Conservation (phyloP, 495 filamentous ascomycete species). For the Aspergillus wentii region DNA sequence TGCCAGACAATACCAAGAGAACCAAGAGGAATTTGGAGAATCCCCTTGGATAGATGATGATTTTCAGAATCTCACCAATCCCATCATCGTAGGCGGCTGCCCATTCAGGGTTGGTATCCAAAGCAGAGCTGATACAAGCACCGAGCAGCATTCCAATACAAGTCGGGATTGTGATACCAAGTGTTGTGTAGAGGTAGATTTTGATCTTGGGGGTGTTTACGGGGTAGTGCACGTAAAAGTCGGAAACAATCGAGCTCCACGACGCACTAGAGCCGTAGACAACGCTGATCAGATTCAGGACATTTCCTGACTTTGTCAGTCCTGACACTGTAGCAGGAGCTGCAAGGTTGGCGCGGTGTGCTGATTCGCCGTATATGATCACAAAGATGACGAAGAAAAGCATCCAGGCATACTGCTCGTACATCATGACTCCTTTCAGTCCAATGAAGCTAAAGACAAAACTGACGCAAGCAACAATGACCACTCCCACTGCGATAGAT, state of each 20-base stretch:
- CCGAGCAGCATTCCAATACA: slow-evolving; percentile 53
- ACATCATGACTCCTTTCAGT: slow-evolving; percentile 50
- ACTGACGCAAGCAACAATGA: slow-evolving; percentile 46
- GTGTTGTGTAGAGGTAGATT: slow-evolving; percentile 45
- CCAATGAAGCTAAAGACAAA: slow-evolving; percentile 57
- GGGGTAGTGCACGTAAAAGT: slow-evolving; percentile 61
- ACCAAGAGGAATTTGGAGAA: slow-evolving; percentile 58
- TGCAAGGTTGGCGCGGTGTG: slow-evolving; percentile 38
- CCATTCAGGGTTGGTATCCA: slow-evolving; percentile 45
- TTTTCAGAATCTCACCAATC: slow-evolving; percentile 54
- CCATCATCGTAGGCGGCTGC: slow-evolving; percentile 43
- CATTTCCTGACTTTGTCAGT: slow-evolving; percentile 36
- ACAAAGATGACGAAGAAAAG: slow-evolving; percentile 54
- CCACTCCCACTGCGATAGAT: slow-evolving; percentile 34
- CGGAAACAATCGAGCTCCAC: slow-evolving; percentile 56
- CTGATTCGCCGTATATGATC: slow-evolving; percentile 51
- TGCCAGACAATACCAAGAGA: slow-evolving; percentile 47
- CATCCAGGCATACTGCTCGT: slow-evolving; percentile 59
- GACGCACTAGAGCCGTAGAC: slow-evolving; percentile 55
- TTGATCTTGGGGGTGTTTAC: slow-evolving; percentile 43
- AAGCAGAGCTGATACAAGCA: slow-evolving; percentile 45
- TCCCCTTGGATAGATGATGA: slow-evolving; percentile 48
- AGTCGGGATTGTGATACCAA: slow-evolving; percentile 47
- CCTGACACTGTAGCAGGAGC: slow-evolving; percentile 32
- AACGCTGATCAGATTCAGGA: slow-evolving; percentile 49